Evolutionary conservation across 768 basidiomycete genomes (phyloP), one percentile per base, ranked within the genome.

Genomic region (Pleurotus platypus): DNA sequence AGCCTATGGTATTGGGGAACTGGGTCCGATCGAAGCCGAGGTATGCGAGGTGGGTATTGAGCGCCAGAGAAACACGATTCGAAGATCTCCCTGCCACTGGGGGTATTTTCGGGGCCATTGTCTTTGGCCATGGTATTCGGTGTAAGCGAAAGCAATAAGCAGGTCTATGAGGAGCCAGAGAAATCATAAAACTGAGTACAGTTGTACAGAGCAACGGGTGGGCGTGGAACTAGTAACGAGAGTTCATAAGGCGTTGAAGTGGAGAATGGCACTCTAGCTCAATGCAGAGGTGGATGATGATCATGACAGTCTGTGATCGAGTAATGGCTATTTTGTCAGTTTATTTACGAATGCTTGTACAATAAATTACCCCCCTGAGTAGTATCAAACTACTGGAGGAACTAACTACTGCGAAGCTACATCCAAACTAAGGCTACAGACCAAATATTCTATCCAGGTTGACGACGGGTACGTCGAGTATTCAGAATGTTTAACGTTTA

Each of bases 11-110:
- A 56, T 35, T 56, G 55, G 16, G 46, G 55, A 70, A 72, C 64
- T 54, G 78, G 68, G 69, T 87, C 86, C 24, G 82, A 83, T 63
- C 80, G 78, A 42, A 86, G 76, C 50, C 68, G 78, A 58, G 87
- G 84, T 70, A 88, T 78, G 68, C 72, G 74, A 50, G 83, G 80
- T 40, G 77, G 81, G 60, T 81, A 75, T 63, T 76, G 75, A 49
- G 81, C 77, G 57, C 83, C 81, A 60, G 79, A 72, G 35, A 81
- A 69, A 58, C 72, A 77, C 49, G 72, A 75, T 51, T 86, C 81
- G 63, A 77, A 85, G 48, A 80, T 67, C 57, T 84, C 79, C 57
- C 80, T 81, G 62, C 75, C 69, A 42, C 72, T 74, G 49, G 68
- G 77, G 60, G 61, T 64, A 61, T 53, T 39, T 5, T 9, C 40